Evolutionary conservation across 2,329 filamentous ascomycete species (phyloP).

Genomic region (Dothidotthia symphoricarpi): DNA sequence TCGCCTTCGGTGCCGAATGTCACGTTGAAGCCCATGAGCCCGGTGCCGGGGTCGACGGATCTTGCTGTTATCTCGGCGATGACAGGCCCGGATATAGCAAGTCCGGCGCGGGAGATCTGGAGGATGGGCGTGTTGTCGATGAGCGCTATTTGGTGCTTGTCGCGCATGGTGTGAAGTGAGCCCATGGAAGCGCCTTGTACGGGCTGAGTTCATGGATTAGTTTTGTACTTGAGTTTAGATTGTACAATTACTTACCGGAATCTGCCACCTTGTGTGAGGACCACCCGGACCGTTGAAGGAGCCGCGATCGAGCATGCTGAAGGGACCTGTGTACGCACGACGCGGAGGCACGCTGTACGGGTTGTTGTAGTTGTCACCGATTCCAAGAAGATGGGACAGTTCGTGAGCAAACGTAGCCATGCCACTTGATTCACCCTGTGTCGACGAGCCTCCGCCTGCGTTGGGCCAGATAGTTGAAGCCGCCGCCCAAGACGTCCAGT

Average conservation of each 20-base stretch:
- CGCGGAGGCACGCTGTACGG: slow-evolving; percentile 49
- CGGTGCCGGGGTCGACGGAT: slow-evolving; percentile 43
- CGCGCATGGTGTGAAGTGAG: slow-evolving; percentile 54
- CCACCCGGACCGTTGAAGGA: slow-evolving; percentile 56
- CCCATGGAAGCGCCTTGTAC: slow-evolving; percentile 52
- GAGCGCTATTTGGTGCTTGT: slow-evolving; percentile 54
- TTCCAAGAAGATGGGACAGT: slow-evolving; percentile 52
- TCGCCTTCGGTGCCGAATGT: slow-evolving; percentile 45
- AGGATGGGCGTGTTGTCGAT: slow-evolving; percentile 47
- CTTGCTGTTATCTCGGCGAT: slow-evolving; percentile 51
- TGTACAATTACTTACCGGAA: slow-evolving; percentile 41
- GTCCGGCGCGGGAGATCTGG: slow-evolving; percentile 46
- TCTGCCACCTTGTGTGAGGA: slow-evolving; percentile 55
- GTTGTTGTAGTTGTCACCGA: slow-evolving; percentile 59
- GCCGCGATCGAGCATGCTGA: slow-evolving; percentile 54
- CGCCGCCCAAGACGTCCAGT: slow-evolving; percentile 55
- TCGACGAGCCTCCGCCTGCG: slow-evolving; percentile 53
- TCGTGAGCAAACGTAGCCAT: slow-evolving; percentile 57
- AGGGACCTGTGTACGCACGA: slow-evolving; percentile 53
- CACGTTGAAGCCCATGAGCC: slow-evolving; percentile 52
- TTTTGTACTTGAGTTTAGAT: too few relatives aligned
- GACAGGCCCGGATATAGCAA: slow-evolving; percentile 47
- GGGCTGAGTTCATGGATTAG: slow-evolving; percentile 15
- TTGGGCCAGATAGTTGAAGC: slow-evolving; percentile 56
- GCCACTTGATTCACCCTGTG: slow-evolving; percentile 55